Evolutionary conservation across 345 rosid genomes (phyloP), one percentile per base, ranked within the genome.

Genomic region (Erucastrum elatum): DNA sequence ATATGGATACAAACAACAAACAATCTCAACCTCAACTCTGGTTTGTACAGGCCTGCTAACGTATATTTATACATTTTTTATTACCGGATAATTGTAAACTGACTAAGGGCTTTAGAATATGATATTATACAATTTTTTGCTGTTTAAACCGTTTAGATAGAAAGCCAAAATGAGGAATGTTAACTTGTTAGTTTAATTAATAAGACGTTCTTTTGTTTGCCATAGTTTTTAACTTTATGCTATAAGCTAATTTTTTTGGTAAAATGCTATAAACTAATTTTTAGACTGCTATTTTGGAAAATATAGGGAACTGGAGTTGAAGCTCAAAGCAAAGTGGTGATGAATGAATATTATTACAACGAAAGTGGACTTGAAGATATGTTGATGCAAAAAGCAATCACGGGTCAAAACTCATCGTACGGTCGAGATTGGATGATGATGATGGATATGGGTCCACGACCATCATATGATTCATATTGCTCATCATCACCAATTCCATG

Each of bases 341-440:
- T 77, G 78, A 85, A 75, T 84, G 90, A 83, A 75, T 77, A 8
- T 76, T 70, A 86, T 75, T 64, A 74, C 56, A 39, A 75, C 67
- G 78, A 81, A 81, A 69, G 76, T 64, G 78, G 39, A 64, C 16
- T 41, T 49, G 68, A 76, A 59, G 80, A 76, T 64, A 81, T 66
- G 69, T 70, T 65, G 33, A 76, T 80, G 72, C 86, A 79, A 69
- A 87, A 85, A 71, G n/a, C 84, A 46, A 84, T 34, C 83, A 84
- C 79, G 87, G 84, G 81, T 55, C 84, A 58, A 69, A 80, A 75
- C 66, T 70, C 80, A 60, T 25, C 58, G 79, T 83, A 80, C 75
- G 85, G 85, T 37, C 37, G 84, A 77, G 91, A 85, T 78, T 83
- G 89, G 88, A 77, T 77, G 89, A 88, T 86, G 56, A 90, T 86